Conservation (phyloP, 176 grass and related monocot genomes). For the Raddia guianensis region DNA sequence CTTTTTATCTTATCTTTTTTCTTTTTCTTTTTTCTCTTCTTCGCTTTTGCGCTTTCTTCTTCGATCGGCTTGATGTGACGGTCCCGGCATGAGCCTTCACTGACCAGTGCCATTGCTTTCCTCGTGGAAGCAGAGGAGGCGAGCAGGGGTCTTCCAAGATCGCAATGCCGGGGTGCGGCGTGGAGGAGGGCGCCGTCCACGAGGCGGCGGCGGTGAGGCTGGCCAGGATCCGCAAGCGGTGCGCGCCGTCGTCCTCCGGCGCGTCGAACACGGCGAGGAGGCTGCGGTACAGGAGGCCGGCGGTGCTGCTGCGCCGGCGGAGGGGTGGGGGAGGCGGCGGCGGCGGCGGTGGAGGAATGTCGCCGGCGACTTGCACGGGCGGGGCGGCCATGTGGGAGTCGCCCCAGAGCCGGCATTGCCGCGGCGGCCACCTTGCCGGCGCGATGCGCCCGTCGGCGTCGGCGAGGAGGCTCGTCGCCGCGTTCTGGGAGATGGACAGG, state of each 20-base stretch:
- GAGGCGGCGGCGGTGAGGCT: slow-evolving; percentile 28
- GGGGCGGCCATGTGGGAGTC: slow-evolving; percentile 58
- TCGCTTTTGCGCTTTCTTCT: slow-evolving; percentile 43
- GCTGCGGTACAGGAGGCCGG: slow-evolving; percentile 51
- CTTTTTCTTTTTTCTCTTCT: not conserved
- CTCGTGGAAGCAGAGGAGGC: slow-evolving; percentile 13
- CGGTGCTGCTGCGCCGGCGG: slow-evolving; percentile 53
- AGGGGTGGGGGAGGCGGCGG: slow-evolving; percentile 26
- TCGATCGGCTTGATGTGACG: slow-evolving; percentile 49
- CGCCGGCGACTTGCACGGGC: not conserved
- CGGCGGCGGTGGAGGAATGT: not conserved
- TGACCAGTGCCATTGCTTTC: not conserved
- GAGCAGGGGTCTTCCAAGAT: not conserved
- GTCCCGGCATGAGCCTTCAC: slow-evolving; percentile 26
- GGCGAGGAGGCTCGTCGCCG: slow-evolving; percentile 70
- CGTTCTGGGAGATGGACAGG: slow-evolving; percentile 72
- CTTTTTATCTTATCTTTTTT: slow-evolving; percentile 4
- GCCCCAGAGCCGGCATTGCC: slow-evolving; percentile 46
- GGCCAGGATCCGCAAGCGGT: slow-evolving; percentile 52
- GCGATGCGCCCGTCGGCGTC: slow-evolving; percentile 34
- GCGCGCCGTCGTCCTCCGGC: slow-evolving; percentile 64
- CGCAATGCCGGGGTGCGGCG: slow-evolving; percentile 52
- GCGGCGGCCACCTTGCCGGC: slow-evolving; percentile 12
- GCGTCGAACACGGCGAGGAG: slow-evolving; percentile 50
- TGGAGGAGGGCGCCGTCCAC: not conserved